Evolutionary conservation across 2,329 filamentous ascomycete species (phyloP), one percentile per base, ranked within the genome.

Genomic region (Cladophialophora carrionii): DNA sequence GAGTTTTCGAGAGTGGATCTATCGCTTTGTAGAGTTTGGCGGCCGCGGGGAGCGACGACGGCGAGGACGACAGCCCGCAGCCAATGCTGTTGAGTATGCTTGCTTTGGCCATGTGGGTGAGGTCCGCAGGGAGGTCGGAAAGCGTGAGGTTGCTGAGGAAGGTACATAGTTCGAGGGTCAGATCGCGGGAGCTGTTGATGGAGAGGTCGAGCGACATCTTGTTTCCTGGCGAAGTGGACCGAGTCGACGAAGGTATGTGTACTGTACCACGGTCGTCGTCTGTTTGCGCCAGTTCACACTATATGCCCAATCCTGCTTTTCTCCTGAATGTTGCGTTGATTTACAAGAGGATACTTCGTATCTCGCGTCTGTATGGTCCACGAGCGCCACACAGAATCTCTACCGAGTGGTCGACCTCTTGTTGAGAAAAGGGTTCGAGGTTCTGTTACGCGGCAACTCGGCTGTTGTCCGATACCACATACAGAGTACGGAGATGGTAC

Each of bases 81-180:
- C 58, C 58, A 32, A 61, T 53, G 26, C 58, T 61, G 58, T 61
- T 61, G 12, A 61, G 49, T 22, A 61, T 61, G 34, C 58, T 61
- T 12, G 58, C 58, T 29, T 61, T 61, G 58, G 58, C 49, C 26
- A 61, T 61, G 17, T 61, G 32, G 24, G 54, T 41, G 1, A 61
- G 26, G 17, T 61, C 58, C 31, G 10, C 14, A 0, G 58, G 58
- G 0, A 61, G 6, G 29, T 61, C 48, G 32, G 29, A 26, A n/a
- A 53, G 34, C 26, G 52, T 54, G 17, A 61, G 48, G 10, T 26
- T 34, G 17, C 14, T 34, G 31, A 61, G 26, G 46, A 51, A 54
- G 17, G 17, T 26, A 26, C 58, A 52, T 7, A 61, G 58, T 20
- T 61, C 49, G 29, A 61, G 49, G 48, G 58, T 61, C 5, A 61